Percentiles rank a stretch among this genome's conserved stretches.
phyloP scores from a whole-genome alignment of 257 asterid species.

The Verbena officinalis region DNA sequence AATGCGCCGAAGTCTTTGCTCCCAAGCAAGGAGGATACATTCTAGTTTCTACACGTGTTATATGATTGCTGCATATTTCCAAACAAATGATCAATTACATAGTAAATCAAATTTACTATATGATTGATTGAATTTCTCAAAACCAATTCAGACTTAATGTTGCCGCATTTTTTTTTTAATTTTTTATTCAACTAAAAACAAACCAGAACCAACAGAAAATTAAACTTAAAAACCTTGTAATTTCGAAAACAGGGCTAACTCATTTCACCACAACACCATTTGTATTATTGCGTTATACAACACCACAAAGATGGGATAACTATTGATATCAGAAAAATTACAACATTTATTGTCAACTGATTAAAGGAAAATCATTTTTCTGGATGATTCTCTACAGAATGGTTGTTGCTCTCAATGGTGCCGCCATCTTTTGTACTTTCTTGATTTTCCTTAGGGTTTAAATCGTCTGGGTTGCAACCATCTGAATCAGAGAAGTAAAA shows the following conservation, averaged over 20 bases:
- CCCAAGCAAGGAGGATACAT: no score
- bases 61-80: no score
- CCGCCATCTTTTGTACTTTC: conserved; percentile 15
- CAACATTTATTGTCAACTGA: neutral
- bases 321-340: neutral
- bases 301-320: neutral
- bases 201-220: no score
- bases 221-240: neutral
- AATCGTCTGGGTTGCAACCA: conserved; percentile 21
- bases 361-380: conserved; percentile 14
- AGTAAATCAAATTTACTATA: no score
- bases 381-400: conserved; percentile 6
- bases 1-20: no score
- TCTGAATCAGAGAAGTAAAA: conserved; percentile 23
- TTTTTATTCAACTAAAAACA: no score
- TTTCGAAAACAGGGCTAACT: neutral
- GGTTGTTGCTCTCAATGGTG: conserved; percentile 15
- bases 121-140: no score
- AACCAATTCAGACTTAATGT: no score
- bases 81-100: no score
- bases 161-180: no score
- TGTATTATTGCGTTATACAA: neutral
- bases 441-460: conserved; percentile 20
- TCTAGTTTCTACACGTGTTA: no score
- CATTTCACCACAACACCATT: neutral